Conservation (phyloP, 192 early-diverging fungal genomes). For the Funneliformis mosseae region DNA sequence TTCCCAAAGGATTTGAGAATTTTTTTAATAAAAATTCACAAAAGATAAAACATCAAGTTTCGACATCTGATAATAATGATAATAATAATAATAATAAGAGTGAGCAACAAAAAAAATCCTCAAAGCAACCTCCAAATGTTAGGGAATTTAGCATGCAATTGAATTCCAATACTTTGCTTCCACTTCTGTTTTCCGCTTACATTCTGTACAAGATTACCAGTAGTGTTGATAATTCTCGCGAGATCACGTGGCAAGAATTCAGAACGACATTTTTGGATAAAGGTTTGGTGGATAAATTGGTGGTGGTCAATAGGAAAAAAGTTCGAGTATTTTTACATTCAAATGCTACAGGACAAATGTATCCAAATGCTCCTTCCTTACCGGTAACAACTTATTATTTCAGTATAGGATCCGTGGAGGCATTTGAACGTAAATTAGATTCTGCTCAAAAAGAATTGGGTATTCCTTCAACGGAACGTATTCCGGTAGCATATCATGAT, state of each 20-base stretch:
- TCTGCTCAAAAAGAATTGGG: constrained; percentile 89
- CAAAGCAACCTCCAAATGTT: constrained; percentile 42
- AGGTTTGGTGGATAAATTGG: constrained; percentile 87
- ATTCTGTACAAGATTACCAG: constrained; percentile 53
- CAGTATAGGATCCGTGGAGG: constrained; percentile 92
- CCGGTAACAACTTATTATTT: constrained; percentile 67
- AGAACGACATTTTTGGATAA: constrained; percentile 85
- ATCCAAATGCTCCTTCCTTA: constrained; percentile 57
- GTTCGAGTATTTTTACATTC: constrained; percentile 78
- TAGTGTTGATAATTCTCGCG: constrained; percentile 52
- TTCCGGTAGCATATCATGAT: constrained; percentile 89
- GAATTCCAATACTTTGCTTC: constrained; percentile 48
- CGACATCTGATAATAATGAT: constrained; percentile 26
- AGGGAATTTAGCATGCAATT: constrained; percentile 44
- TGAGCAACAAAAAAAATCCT: constrained; percentile 40
- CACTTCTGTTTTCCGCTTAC: constrained; percentile 50
- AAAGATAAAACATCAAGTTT: constrained; percentile 15
- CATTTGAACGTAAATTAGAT: constrained; percentile 90
- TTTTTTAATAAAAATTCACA: constrained; percentile 58
- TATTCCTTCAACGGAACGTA: constrained; percentile 86
- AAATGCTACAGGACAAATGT: constrained; percentile 45
- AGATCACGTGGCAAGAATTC: constrained; percentile 96
- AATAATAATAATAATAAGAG: constrained; percentile 35
- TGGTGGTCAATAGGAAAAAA: constrained; percentile 84
- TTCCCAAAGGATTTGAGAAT: constrained; percentile 73